Conservation (phyloP, 106 monocot species). For the Platanthera zijinensis region DNA sequence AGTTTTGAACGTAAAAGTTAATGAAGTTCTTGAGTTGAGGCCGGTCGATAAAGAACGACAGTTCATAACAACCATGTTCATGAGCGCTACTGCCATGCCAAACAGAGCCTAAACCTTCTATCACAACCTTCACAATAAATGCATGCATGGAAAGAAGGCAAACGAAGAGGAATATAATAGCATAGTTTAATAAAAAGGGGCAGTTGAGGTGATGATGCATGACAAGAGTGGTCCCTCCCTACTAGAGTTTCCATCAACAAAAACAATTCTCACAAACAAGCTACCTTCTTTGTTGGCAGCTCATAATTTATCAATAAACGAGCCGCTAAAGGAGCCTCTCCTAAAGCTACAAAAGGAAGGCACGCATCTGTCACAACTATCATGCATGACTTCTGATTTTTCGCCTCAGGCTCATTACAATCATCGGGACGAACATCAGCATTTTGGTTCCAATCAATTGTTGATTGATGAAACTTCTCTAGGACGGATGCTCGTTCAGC, state of each 20-base stretch:
- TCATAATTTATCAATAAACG: constrained; percentile 64
- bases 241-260: not conserved
- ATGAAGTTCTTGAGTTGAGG: no score
- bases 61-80: no score
- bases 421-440: constrained; percentile 19
- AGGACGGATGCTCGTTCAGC: constrained; percentile 39
- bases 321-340: constrained; percentile 50
- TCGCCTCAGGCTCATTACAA: constrained; percentile 20
- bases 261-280: not conserved
- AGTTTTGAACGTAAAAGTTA: no score
- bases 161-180: no score
- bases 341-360: constrained; percentile 36
- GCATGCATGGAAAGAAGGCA: no score
- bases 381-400: constrained; percentile 32
- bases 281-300: constrained; percentile 61
- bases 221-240: not conserved
- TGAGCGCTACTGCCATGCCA: no score
- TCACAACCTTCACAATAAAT: no score
- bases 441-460: constrained; percentile 43
- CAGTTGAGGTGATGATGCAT: not conserved
- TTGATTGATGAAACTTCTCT: constrained; percentile 53
- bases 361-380: constrained; percentile 75
- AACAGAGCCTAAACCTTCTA: no score
- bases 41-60: no score
- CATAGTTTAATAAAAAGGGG: no score